Percentiles rank a stretch among this genome's conserved stretches.
phyloP scores from a whole-genome alignment of 768 basidiomycete species.

The Strobilomyces echinocephalus region DNA sequence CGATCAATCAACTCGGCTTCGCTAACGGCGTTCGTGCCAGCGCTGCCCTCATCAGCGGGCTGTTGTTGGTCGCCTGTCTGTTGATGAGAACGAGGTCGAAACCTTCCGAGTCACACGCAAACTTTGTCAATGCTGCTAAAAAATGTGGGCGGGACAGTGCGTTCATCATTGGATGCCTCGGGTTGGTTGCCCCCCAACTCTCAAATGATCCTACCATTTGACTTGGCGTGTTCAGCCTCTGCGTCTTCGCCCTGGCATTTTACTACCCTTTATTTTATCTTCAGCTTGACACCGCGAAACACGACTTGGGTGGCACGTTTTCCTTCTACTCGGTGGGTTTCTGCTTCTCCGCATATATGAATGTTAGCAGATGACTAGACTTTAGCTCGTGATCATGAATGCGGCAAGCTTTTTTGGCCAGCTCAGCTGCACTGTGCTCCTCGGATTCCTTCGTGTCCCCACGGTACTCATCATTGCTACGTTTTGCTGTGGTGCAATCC shows the following conservation, averaged over 20 bases:
- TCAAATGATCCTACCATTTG: not conserved
- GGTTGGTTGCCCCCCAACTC: slow-evolving; percentile 6
- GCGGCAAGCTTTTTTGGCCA: slow-evolving; percentile 51
- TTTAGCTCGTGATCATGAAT: slow-evolving; percentile 54
- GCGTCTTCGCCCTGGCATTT: slow-evolving; percentile 37
- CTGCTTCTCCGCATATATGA: not conserved
- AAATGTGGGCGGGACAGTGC: slow-evolving; percentile 25
- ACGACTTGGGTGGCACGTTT: slow-evolving; percentile 41
- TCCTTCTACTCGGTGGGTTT: slow-evolving; percentile 51
- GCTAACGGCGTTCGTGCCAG: slow-evolving; percentile 39
- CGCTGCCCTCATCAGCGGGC: slow-evolving; percentile 36
- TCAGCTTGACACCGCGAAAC: slow-evolving; percentile 49
- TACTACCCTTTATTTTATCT: slow-evolving; percentile 59
- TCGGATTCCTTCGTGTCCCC: slow-evolving; percentile 40
- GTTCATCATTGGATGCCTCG: slow-evolving; percentile 27
- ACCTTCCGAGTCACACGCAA: slow-evolving; percentile 25
- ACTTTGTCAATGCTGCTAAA: slow-evolving; percentile 20
- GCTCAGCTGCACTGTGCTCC: slow-evolving; percentile 43
- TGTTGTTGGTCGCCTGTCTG: slow-evolving; percentile 38
- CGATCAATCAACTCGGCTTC: slow-evolving; percentile 40
- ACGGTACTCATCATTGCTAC: slow-evolving; percentile 35
- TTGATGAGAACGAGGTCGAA: slow-evolving; percentile 38
- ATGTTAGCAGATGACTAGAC: not conserved
- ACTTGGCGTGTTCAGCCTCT: slow-evolving; percentile 13
- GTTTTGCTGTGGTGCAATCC: slow-evolving; percentile 33